A percentile compares a stretch with the other conserved stretches of the same genome.
Conservation (phyloP, 2,329 filamentous ascomycete species). For the Atkinsonella texensis region DNA sequence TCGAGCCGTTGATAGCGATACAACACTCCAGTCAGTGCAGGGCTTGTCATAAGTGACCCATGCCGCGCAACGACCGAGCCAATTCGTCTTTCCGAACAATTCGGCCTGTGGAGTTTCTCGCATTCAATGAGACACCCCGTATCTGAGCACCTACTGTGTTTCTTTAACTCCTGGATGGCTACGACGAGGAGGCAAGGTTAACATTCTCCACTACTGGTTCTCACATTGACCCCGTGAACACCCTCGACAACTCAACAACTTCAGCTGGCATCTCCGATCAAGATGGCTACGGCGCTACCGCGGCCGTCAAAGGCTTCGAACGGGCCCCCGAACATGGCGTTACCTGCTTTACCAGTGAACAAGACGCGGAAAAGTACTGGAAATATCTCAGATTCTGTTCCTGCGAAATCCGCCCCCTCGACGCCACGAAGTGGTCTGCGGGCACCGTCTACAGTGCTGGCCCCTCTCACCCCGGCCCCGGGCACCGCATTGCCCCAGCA, state of each 20-base stretch:
- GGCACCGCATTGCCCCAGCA: conserved; percentile 43
- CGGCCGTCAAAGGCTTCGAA: conserved; percentile 54
- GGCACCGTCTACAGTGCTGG: conserved; percentile 41
- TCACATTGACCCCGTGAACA: background rate
- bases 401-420: conserved; percentile 29
- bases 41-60: background rate
- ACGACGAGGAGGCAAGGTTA: background rate
- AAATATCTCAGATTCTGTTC: conserved; percentile 25
- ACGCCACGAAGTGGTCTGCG: conserved; percentile 47
- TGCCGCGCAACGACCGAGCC: background rate
- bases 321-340: conserved; percentile 57
- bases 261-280: background rate
- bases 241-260: background rate
- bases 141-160: background rate
- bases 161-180: conserved; percentile 4
- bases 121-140: background rate
- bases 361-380: conserved; percentile 61
- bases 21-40: background rate
- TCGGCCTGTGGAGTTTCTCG: background rate
- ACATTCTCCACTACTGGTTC: background rate
- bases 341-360: conserved; percentile 61
- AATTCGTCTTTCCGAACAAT: background rate
- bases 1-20: background rate
- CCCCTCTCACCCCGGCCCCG: conserved; percentile 41
- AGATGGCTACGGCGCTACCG: conserved; percentile 45